Evolutionary conservation across 495 filamentous ascomycete genomes (phyloP), one percentile per base, ranked within the genome.

Genomic region (Cercophora samala): DNA sequence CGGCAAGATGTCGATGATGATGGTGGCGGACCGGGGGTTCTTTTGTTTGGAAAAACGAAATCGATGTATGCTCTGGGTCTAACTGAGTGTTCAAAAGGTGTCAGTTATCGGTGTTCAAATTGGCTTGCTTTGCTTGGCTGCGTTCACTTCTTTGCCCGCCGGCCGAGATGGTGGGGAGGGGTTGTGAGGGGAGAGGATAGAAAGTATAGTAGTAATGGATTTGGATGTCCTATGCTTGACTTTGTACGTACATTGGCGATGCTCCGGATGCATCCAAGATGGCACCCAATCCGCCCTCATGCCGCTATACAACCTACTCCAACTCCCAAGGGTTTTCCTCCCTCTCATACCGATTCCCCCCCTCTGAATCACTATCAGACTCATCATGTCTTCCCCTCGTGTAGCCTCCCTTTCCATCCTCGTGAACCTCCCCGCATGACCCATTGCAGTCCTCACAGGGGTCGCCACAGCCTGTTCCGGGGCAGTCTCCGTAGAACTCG

Each of bases 81-180:
- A 56, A 56, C 53, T 56, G 8, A 21, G 53, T 56, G 53, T 56
- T 56, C 22, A 56, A 56, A 19, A 56, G 53, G 18, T 56, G n/a
- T 19, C 22, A 21, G 53, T 19, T 19, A 56, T 56, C 53, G 22
- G n/a, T 21, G 8, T 21, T 19, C 53, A 56, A 11, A 56, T 56
- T 23, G n/a, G 5, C 4, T 21, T 56, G 19, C 53, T 56, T 56
- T 19, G 53, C 5, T 23, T 56, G 53, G 53, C 53, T 56, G 53
- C 53, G 8, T 56, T 19, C 6, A 56, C 53, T 56, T 56, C 53
- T 18, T 56, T 56, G 8, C 53, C 53, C 8, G 29, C 29, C 8
- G 29, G 29, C 29, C 29, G 3, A 4, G 29, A 3, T 46, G 37
- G 37, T 9, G 37, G 13, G 37, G 37, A 46, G 6, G 37, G 37